These are phyloP conservation scores for Conticribra guillardii DNA, from an alignment of 108 stramenopile genomes.

Conservation along the genomic window DNA sequence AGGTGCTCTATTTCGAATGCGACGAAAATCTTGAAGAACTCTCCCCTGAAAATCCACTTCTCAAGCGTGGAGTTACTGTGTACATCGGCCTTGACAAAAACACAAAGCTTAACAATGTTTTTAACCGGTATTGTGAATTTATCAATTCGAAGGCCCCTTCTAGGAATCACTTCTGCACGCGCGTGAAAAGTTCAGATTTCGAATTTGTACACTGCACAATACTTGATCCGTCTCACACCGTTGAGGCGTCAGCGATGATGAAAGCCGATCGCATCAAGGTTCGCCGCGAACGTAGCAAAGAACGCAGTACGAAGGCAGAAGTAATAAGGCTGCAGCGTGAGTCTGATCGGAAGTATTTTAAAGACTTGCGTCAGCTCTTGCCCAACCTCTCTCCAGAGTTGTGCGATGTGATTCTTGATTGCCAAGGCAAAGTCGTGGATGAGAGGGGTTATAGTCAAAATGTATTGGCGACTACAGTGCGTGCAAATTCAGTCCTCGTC, in stretches of 20 bases:
- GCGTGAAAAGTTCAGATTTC: constrained; percentile 51
- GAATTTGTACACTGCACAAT: constrained; percentile 76
- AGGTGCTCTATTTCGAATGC: constrained; percentile 62
- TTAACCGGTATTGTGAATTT: constrained; percentile 70
- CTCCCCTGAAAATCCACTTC: constrained; percentile 61
- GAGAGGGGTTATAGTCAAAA: constrained; percentile 73
- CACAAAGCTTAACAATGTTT: constrained; percentile 64
- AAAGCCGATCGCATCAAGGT: constrained; percentile 83
- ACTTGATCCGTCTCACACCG: constrained; percentile 60
- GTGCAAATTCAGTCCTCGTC: constrained; percentile 66
- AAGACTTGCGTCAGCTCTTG: constrained; percentile 58
- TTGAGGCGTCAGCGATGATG: constrained; percentile 81
- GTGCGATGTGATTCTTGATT: constrained; percentile 76
- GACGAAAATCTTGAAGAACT: constrained; percentile 48
- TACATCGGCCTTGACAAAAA: constrained; percentile 79
- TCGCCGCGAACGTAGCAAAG: constrained; percentile 44
- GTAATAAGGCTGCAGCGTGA: constrained; percentile 61
- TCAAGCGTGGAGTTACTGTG: constrained; percentile 63
- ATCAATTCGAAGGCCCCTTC: constrained; percentile 52
- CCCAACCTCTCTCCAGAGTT: constrained; percentile 43
- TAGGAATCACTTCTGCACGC: not conserved
- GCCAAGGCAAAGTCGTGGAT: constrained; percentile 68
- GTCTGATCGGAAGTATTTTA: constrained; percentile 69
- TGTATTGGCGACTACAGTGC: constrained; percentile 58
- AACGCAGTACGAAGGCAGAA: constrained; percentile 48